Conservation (phyloP, 2,329 filamentous ascomycete species). For the Ambrosiella beaveri region DNA sequence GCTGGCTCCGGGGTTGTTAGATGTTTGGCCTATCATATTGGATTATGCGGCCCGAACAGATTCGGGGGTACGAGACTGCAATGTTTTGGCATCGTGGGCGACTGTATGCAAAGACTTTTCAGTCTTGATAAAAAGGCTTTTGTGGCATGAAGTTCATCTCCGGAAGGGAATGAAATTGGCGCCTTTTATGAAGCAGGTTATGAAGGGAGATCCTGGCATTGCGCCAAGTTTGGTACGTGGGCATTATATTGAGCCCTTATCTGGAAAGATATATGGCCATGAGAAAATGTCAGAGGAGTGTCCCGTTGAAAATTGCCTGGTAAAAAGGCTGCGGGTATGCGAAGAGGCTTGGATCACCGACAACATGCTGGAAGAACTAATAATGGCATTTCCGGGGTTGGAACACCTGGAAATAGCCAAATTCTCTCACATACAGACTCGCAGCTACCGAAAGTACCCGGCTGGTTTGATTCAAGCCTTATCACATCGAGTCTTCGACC, state of each 20-base stretch:
- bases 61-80: neutral
- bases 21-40: conserved; percentile 7
- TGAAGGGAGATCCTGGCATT: neutral
- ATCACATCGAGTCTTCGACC: neutral
- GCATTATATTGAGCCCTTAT: neutral
- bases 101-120: neutral
- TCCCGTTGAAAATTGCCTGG: neutral
- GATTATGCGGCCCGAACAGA: conserved; percentile 1
- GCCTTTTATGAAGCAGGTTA: neutral
- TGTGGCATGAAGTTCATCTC: neutral
- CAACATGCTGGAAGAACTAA: neutral
- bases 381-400: neutral
- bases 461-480: neutral
- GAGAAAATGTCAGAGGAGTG: neutral
- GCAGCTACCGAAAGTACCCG: neutral
- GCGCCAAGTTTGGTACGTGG: neutral
- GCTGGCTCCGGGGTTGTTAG: neutral
- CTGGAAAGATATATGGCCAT: neutral
- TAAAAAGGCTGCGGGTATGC: neutral
- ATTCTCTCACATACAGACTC: neutral
- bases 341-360: neutral
- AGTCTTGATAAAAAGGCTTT: neutral
- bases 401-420: neutral
- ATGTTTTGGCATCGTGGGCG: neutral
- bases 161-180: neutral